Conservation (phyloP, 2,329 filamentous ascomycete species). For the Dichotomopilus funicola region DNA sequence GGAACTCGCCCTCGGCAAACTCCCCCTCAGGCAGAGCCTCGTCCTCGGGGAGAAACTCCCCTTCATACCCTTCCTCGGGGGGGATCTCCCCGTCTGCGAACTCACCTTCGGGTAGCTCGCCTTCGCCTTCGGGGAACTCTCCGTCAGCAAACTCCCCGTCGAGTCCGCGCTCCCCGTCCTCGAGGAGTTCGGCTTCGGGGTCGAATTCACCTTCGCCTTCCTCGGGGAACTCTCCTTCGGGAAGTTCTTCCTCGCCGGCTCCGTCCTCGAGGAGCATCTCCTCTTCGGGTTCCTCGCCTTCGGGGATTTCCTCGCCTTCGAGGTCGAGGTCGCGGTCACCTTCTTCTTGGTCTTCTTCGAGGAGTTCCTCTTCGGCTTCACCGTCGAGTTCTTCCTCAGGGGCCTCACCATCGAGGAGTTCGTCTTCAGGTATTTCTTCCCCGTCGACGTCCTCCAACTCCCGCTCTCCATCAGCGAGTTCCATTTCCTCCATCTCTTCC, state of each 20-base stretch:
- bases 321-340: not conserved
- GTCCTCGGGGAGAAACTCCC: not conserved
- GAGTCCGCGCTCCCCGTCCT: not conserved
- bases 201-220: not conserved
- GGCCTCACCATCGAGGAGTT: not conserved
- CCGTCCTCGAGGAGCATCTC: not conserved
- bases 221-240: not conserved
- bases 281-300: conserved; percentile 3
- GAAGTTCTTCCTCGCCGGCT: not conserved
- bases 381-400: not conserved
- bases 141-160: not conserved
- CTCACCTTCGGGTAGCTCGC: not conserved
- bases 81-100: not conserved
- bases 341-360: conserved; percentile 1
- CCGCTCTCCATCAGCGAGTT: not conserved
- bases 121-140: not conserved
- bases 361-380: not conserved
- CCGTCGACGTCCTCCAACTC: not conserved
- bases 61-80: not conserved
- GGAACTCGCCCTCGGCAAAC: not conserved
- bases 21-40: conserved; percentile 2
- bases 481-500: not conserved
- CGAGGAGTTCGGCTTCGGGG: not conserved
- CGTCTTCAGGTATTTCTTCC: conserved; percentile 1
- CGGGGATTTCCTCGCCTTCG: not conserved